Conservation (phyloP, 129 eudicot species). For the Erigeron canadensis region DNA sequence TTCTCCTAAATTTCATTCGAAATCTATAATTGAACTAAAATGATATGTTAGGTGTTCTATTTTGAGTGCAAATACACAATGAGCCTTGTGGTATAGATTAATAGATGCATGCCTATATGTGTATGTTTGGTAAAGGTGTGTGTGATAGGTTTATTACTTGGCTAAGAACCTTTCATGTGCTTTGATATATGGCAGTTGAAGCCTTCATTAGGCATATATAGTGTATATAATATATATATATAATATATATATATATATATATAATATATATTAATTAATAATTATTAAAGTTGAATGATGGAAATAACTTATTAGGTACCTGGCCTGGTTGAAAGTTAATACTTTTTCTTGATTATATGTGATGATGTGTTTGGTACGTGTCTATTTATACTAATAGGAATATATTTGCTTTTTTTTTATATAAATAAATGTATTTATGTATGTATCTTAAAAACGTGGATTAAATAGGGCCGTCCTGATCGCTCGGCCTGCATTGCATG, state of each 20-base stretch:
- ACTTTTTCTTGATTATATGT: constrained; percentile 12
- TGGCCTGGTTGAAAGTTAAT: background rate
- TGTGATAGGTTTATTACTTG: constrained; percentile 30
- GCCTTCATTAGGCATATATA: constrained; percentile 15
- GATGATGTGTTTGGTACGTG: constrained; percentile 17
- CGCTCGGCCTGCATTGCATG: constrained; percentile 31
- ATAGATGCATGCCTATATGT: constrained; percentile 18
- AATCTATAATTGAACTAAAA: background rate
- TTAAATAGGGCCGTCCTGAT: constrained; percentile 35
- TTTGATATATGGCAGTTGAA: constrained; percentile 16
- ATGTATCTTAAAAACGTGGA: constrained; percentile 26
- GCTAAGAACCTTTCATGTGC: constrained; percentile 37
- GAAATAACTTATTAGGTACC: background rate
- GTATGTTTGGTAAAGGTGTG: constrained; percentile 27
- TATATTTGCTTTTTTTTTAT: background rate
- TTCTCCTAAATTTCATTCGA: background rate
- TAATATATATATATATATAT: no score
- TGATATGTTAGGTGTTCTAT: background rate
- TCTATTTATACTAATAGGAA: background rate
- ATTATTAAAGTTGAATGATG: constrained; percentile 22
- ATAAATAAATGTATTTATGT: background rate
- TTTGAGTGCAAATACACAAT: background rate
- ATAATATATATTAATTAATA: no score
- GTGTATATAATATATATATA: no score
- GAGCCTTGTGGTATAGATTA: background rate